phyloP scores from a whole-genome alignment of 345 rosid genomes.

The Eucalyptus fibrosa region DNA sequence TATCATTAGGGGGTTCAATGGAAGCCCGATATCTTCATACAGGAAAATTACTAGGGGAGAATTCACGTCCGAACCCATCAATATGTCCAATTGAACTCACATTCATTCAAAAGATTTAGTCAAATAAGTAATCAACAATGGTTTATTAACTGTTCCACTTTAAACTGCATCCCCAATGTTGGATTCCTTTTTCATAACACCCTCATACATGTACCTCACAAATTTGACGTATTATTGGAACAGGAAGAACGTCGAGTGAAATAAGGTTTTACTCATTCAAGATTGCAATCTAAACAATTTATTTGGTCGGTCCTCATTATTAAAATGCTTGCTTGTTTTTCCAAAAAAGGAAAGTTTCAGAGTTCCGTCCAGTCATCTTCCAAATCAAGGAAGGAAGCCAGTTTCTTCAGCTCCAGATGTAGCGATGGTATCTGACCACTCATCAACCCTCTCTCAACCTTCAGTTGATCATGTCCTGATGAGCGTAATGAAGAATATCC shows the following conservation, averaged over 20 bases:
- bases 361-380: not conserved
- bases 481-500: not conserved
- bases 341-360: not conserved
- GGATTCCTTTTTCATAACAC: too few relatives aligned
- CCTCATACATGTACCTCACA: too few relatives aligned
- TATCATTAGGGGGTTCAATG: too few relatives aligned
- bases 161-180: too few relatives aligned
- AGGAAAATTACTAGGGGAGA: too few relatives aligned
- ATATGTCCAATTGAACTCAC: too few relatives aligned
- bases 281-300: not conserved
- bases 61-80: too few relatives aligned
- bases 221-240: not conserved
- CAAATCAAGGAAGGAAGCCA: slow-evolving; percentile 1
- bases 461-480: not conserved
- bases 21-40: too few relatives aligned
- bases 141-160: too few relatives aligned
- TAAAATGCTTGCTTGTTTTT: not conserved
- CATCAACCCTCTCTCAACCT: not conserved
- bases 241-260: not conserved
- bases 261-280: not conserved
- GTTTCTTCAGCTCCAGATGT: not conserved
- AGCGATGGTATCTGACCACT: not conserved
- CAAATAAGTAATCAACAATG: too few relatives aligned
- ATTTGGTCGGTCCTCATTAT: not conserved
- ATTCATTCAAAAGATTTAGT: too few relatives aligned